These are phyloP conservation scores for Karstenula rhodostoma DNA, from an alignment of 2,329 filamentous ascomycete species.

Conservation along the genomic window DNA sequence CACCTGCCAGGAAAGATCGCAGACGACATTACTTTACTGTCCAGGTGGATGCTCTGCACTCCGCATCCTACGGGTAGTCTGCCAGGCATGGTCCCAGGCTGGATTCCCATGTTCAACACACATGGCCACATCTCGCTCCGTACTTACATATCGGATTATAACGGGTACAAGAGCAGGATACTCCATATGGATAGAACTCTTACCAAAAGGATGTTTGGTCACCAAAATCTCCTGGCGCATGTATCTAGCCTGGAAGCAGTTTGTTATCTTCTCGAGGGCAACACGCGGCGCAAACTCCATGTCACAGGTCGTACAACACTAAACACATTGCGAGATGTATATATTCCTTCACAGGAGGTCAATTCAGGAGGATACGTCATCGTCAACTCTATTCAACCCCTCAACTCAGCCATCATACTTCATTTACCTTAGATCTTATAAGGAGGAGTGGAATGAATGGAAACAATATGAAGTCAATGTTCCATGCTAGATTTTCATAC, in stretches of 20 bases:
- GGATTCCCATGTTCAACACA: slow-evolving; percentile 17
- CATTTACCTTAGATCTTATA: background rate
- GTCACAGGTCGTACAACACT: background rate
- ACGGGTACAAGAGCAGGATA: background rate
- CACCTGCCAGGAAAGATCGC: background rate
- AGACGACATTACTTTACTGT: background rate
- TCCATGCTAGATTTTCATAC: too few species aligned
- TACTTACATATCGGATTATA: slow-evolving; percentile 11
- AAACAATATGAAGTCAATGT: too few species aligned
- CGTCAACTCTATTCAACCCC: background rate
- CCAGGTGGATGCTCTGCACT: slow-evolving; percentile 15
- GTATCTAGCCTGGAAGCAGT: background rate
- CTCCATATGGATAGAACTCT: slow-evolving; percentile 8
- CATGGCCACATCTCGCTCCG: background rate
- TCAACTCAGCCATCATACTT: background rate
- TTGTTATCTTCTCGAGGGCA: background rate
- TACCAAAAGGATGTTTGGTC: slow-evolving; percentile 6
- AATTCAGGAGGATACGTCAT: background rate
- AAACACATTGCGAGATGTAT: background rate
- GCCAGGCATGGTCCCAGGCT: slow-evolving; percentile 3
- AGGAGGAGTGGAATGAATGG: too few species aligned
- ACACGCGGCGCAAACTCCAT: background rate
- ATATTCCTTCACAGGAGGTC: background rate
- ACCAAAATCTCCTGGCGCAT: slow-evolving; percentile 1
- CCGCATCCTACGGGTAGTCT: slow-evolving; percentile 11